Conservation (phyloP, 129 eudicot genomes). For the Centaurea solstitialis region DNA sequence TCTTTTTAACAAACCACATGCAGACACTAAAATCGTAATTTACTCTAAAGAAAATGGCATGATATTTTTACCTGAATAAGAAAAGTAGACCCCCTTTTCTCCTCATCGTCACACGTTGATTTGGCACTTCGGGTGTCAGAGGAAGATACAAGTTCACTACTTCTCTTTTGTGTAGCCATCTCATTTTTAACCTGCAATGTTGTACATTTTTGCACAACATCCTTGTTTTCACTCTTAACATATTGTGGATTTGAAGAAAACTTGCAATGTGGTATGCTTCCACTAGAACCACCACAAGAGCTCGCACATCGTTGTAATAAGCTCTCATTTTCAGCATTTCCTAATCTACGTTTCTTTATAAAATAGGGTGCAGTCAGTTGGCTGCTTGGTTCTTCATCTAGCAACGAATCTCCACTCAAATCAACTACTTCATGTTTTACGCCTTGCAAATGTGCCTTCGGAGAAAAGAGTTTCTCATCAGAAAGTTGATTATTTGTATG, state of each 20-base stretch:
- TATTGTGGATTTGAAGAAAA: background rate
- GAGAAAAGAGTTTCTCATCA: slow-evolving; percentile 27
- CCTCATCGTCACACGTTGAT: slow-evolving; percentile 41
- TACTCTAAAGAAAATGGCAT: too few species aligned
- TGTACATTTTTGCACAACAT: slow-evolving; percentile 33
- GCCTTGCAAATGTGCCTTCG: slow-evolving; percentile 8
- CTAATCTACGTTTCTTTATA: slow-evolving; percentile 56
- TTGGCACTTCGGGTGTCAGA: slow-evolving; percentile 31
- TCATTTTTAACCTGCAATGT: slow-evolving; percentile 22
- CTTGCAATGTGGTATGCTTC: slow-evolving; percentile 24
- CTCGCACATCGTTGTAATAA: slow-evolving; percentile 31
- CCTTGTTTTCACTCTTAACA: slow-evolving; percentile 17
- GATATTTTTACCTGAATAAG: slow-evolving; percentile 62
- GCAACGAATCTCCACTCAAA: slow-evolving; percentile 29
- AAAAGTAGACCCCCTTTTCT: slow-evolving; percentile 67
- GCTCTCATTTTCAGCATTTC: slow-evolving; percentile 33
- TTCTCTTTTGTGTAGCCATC: slow-evolving; percentile 24
- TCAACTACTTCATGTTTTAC: slow-evolving; percentile 30
- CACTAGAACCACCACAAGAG: slow-evolving; percentile 19
- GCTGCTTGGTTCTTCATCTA: slow-evolving; percentile 32
- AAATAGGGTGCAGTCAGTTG: slow-evolving; percentile 44
- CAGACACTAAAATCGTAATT: too few species aligned
- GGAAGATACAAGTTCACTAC: slow-evolving; percentile 15
- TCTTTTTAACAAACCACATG: too few species aligned
- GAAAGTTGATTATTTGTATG: slow-evolving; percentile 25